Evolutionary conservation across 2,329 filamentous ascomycete genomes (phyloP).

Genomic region (Phyllachora maydis): DNA sequence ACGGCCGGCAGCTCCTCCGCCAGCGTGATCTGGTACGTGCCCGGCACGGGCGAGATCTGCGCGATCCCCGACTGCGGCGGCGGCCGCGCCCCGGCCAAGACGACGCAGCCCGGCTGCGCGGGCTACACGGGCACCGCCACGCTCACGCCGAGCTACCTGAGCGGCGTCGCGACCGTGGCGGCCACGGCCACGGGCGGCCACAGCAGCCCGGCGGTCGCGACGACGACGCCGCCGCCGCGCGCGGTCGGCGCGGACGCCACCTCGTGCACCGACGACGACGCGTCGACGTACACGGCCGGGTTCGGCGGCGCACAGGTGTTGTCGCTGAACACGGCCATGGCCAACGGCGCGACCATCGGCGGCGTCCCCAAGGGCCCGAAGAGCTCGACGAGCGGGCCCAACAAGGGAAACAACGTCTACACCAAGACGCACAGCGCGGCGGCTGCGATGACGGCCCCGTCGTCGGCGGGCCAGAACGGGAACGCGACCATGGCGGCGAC

Average conservation of each 20-base stretch:
- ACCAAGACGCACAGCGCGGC: no score
- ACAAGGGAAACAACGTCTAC: no score
- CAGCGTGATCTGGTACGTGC: constrained; percentile 36
- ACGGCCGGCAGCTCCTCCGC: constrained; percentile 21
- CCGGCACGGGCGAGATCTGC: constrained; percentile 43
- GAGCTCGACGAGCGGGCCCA: no score
- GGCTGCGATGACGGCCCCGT: no score
- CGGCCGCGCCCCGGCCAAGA: constrained; percentile 42
- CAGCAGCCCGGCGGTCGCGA: constrained; percentile 1
- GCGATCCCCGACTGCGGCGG: constrained; percentile 44
- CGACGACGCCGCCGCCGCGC: constrained; percentile 1
- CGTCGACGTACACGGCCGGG: background rate
- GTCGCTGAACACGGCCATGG: background rate
- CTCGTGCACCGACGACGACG: background rate
- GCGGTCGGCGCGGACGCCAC: background rate
- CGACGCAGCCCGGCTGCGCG: constrained; percentile 37
- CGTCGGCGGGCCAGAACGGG: no score
- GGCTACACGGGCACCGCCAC: constrained; percentile 32
- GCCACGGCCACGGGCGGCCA: constrained; percentile 2
- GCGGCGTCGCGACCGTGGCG: constrained; percentile 9
- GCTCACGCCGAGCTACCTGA: constrained; percentile 28
- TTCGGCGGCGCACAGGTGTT: background rate
- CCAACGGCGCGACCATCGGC: no score
- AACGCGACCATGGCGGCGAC: no score
- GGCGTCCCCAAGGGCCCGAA: no score